phyloP scores from a whole-genome alignment of 2,329 filamentous ascomycete genomes.

The Botrytis paeoniae region DNA sequence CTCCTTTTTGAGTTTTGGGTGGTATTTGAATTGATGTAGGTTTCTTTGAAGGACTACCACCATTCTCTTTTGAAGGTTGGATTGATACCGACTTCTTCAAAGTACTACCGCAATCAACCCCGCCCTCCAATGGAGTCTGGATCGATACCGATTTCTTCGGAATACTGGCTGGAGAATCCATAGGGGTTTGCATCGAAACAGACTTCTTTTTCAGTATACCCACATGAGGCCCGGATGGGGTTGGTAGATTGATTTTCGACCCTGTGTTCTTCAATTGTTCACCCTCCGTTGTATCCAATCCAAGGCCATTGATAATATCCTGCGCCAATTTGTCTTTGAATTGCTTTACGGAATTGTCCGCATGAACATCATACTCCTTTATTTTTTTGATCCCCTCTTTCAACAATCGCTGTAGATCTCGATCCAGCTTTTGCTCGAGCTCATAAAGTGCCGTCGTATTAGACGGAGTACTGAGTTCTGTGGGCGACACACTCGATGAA shows the following conservation, averaged over 20 bases:
- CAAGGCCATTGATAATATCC: background rate
- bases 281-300: no score
- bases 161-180: background rate
- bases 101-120: background rate
- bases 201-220: background rate
- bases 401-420: conserved; percentile 22
- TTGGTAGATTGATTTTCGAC: background rate
- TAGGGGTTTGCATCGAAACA: background rate
- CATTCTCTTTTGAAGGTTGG: background rate
- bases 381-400: conserved; percentile 22
- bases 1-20: background rate
- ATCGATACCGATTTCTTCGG: background rate
- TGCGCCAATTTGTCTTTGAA: conserved; percentile 24
- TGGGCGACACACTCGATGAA: background rate
- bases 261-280: background rate
- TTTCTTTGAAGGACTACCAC: no score
- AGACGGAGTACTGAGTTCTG: background rate
- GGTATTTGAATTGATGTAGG: background rate
- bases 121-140: background rate
- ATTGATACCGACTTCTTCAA: background rate
- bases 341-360: conserved; percentile 1
- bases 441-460: conserved; percentile 15
- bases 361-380: conserved; percentile 29
- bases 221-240: background rate
- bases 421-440: conserved; percentile 21